Evolutionary conservation across 176 grass and related monocot genomes (phyloP), one percentile per base, ranked within the genome.

Genomic region (Oryza longistaminata): DNA sequence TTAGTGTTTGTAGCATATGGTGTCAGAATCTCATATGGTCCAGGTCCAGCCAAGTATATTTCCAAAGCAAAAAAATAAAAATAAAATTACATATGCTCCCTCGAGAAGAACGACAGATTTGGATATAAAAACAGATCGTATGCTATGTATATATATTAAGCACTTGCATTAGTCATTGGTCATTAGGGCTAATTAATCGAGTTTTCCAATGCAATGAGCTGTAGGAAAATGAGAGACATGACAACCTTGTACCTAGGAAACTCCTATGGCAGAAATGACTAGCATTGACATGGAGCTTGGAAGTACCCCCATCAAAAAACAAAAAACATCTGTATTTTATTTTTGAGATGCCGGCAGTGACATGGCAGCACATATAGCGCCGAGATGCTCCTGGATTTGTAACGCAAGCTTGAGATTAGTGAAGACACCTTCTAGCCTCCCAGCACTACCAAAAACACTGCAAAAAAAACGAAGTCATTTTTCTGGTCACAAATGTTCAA

Each of bases 181-280:
- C 49, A 31, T 31, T 70, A 50, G 31, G 21, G 12, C 52, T 66
- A 64, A 33, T 21, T 19, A 64, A 33, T 21, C 14, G 40, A 10
- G 71, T 49, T 16, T 68, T 68, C 72, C 62, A 42, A 68, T 26
- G 60, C 5, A 24, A 27, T 19, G 16, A 74, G 58, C 55, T 69
- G 73, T 29, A 77, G 16, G 66, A 70, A 78, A 68, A 44, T 39
- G 58, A 53, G 72, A 76, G 29, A 60, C 75, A 62, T 9, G 58
- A 60, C 74, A 81, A 69, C 83, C 74, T 76, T 70, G 74, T 78
- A 78, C 74, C 34, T 70, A 44, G 83, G 83, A 62, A 85, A 61
- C 49, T 34, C 39, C 12, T 13, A 71, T n/a, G 19, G 17, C 13
- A 35, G 17, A 71, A 42, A 37, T 31, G 16, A 7, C 35, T 44